These are phyloP conservation scores for Sporothrix humicola DNA, from an alignment of 2,329 filamentous ascomycete genomes.

Conservation along the genomic window DNA sequence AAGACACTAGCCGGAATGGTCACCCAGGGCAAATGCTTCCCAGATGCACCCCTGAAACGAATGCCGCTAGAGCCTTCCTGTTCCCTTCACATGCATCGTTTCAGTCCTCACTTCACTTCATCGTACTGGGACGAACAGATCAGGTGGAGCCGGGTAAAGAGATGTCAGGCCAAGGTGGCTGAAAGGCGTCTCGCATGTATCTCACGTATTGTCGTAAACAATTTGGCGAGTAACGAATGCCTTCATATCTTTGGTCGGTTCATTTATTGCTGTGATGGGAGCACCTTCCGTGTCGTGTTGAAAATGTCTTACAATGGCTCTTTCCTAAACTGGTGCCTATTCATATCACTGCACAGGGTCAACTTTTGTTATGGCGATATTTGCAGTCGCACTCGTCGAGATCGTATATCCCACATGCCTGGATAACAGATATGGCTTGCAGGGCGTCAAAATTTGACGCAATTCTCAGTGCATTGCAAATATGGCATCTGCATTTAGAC, in stretches of 20 bases:
- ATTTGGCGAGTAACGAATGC: neutral
- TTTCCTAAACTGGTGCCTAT: conserved; percentile 13
- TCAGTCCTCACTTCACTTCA: conserved; percentile 3
- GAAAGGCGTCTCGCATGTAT: neutral
- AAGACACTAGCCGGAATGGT: conserved; percentile 2
- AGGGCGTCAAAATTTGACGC: neutral
- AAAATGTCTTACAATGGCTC: neutral
- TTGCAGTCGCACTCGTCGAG: neutral
- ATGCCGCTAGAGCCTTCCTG: conserved; percentile 14
- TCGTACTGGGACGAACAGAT: neutral
- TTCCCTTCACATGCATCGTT: neutral
- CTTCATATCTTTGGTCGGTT: neutral
- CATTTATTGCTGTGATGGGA: neutral
- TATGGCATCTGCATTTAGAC: neutral
- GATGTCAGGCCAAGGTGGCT: neutral
- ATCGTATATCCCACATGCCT: neutral
- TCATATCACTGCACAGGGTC: neutral
- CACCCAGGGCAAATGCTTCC: neutral
- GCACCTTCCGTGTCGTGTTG: neutral
- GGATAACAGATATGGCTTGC: neutral
- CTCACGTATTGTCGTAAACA: no score
- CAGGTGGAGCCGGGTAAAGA: neutral
- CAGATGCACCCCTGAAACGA: conserved; percentile 26
- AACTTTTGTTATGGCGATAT: neutral
- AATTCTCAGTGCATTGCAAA: neutral